These are phyloP conservation scores for Tricholoma furcatifolium DNA, from an alignment of 768 basidiomycete species.

Conservation along the genomic window DNA sequence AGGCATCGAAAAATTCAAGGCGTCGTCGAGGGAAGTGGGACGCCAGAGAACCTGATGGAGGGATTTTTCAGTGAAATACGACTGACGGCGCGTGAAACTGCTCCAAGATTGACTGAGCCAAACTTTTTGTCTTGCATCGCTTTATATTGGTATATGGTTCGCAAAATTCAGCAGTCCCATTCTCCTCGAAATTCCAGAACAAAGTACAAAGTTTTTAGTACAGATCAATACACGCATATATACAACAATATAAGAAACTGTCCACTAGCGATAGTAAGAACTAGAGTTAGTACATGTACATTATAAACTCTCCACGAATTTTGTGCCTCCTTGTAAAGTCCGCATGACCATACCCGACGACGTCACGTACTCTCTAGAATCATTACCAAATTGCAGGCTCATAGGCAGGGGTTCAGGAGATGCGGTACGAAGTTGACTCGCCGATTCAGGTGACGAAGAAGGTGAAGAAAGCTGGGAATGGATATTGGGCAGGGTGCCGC, in stretches of 20 bases:
- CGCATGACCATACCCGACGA: conserved; percentile 27
- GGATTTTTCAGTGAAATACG: too few relatives aligned
- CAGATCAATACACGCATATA: not conserved
- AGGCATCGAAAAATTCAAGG: too few relatives aligned
- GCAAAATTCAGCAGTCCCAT: too few relatives aligned
- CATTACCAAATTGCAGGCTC: conserved; percentile 1
- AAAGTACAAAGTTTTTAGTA: too few relatives aligned
- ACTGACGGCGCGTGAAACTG: too few relatives aligned
- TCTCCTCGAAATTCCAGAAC: too few relatives aligned
- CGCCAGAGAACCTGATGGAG: too few relatives aligned
- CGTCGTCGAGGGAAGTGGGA: too few relatives aligned
- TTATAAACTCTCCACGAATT: conserved; percentile 45
- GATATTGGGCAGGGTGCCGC: conserved; percentile 25
- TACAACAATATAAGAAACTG: not conserved
- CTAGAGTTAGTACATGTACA: not conserved
- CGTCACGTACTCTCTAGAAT: conserved; percentile 13
- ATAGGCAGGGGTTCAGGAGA: conserved; percentile 17
- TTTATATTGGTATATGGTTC: too few relatives aligned
- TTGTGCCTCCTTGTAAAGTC: conserved; percentile 45
- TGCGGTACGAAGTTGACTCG: conserved; percentile 20
- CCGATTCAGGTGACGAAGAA: conserved; percentile 28
- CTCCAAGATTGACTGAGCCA: too few relatives aligned
- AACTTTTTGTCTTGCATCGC: too few relatives aligned
- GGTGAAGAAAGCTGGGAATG: conserved; percentile 28
- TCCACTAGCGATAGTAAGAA: not conserved